Evolutionary conservation across 225 moss, liverwort and hornwort genomes (phyloP).

Genomic region (Lunularia cruciata): DNA sequence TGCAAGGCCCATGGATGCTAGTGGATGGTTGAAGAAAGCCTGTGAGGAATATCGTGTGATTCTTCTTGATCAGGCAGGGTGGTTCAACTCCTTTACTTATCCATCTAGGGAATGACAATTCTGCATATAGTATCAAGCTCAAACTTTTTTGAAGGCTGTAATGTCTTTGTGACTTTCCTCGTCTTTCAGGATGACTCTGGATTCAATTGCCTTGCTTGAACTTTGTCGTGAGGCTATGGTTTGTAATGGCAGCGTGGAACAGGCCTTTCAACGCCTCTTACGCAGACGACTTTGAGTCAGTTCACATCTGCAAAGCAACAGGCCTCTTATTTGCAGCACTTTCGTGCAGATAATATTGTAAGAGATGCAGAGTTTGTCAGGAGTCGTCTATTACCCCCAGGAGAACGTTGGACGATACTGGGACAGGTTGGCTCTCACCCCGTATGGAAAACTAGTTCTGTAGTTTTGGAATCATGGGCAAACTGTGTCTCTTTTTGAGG

Average conservation of each 20-base stretch:
- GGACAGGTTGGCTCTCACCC: conserved; percentile 59
- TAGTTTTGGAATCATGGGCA: neutral
- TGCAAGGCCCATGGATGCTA: conserved; percentile 69
- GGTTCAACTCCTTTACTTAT: conserved; percentile 4
- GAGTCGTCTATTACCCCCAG: conserved; percentile 59
- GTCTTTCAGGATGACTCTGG: conserved; percentile 3
- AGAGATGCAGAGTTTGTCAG: conserved; percentile 88
- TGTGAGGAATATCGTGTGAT: conserved; percentile 91
- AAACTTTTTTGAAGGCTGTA: neutral
- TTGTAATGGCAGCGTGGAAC: conserved; percentile 78
- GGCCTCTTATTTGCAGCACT: conserved; percentile 83
- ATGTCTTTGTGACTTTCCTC: neutral
- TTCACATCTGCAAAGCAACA: conserved; percentile 78
- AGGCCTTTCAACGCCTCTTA: conserved; percentile 88
- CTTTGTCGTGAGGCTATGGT: conserved; percentile 33
- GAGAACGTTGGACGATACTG: conserved; percentile 78
- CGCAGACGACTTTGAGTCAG: conserved; percentile 72
- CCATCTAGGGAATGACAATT: neutral
- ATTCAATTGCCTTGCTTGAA: conserved; percentile 29
- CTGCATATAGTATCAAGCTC: neutral
- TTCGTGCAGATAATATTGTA: conserved; percentile 91
- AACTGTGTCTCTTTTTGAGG: neutral
- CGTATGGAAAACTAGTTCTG: neutral
- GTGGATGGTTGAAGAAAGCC: conserved; percentile 92
- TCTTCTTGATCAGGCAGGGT: conserved; percentile 82